Evolutionary conservation across 768 basidiomycete genomes (phyloP).

Genomic region (Kwoniella bestiolae): DNA sequence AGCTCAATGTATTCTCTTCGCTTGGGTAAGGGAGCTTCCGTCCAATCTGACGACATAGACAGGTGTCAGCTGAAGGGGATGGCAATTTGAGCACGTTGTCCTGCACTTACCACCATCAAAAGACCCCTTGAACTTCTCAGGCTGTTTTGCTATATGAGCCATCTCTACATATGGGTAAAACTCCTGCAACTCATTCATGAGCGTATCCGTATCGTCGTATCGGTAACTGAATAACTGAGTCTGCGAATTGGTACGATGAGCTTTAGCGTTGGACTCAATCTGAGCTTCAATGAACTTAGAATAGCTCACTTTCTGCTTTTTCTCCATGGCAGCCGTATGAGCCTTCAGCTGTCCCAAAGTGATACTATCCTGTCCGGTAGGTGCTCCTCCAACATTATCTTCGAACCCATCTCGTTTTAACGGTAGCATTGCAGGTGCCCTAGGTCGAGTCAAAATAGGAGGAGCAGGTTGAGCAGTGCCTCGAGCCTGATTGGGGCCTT

Average conservation of each 20-base stretch:
- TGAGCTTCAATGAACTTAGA: background rate
- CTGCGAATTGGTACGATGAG: constrained; percentile 2
- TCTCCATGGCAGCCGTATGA: constrained; percentile 33
- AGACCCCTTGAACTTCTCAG: constrained; percentile 84
- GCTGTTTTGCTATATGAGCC: constrained; percentile 82
- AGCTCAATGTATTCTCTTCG: constrained; percentile 76
- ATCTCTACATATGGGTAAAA: constrained; percentile 98
- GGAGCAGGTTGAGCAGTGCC: constrained; percentile 11
- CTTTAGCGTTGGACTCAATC: background rate
- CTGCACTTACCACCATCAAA: constrained; percentile 70
- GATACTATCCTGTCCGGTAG: constrained; percentile 41
- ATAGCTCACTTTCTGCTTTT: constrained; percentile 44
- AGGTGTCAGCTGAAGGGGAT: background rate
- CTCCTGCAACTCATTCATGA: constrained; percentile 95
- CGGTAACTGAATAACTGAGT: constrained; percentile 73
- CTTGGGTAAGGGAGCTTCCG: constrained; percentile 65
- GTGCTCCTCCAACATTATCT: constrained; percentile 9
- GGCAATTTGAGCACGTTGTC: background rate
- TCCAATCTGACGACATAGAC: constrained; percentile 69
- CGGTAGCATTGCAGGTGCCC: constrained; percentile 29
- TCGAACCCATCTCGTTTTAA: constrained; percentile 8
- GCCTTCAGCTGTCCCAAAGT: constrained; percentile 54
- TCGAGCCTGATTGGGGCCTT: background rate
- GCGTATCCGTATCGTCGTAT: constrained; percentile 94
- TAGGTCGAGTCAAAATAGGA: constrained; percentile 31